Percentiles rank a stretch among this genome's conserved stretches.
Conservation (phyloP, 768 basidiomycete species). For the Tricholoma flavovirens region DNA sequence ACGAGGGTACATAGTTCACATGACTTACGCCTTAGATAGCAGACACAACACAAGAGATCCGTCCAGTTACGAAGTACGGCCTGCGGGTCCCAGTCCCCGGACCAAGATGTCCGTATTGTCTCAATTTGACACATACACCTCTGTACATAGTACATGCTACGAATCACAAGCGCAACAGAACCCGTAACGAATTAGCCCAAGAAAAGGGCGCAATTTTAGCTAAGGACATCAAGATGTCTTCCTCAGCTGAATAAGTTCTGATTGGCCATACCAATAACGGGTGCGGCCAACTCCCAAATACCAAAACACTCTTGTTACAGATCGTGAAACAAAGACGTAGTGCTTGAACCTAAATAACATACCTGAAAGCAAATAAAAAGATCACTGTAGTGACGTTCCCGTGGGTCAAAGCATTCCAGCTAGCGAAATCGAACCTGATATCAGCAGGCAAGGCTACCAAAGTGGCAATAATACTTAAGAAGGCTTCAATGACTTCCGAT, state of each 20-base stretch:
- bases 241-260: conserved; percentile 1
- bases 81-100: no score
- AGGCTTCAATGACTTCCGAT: background rate
- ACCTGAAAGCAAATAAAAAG: conserved; percentile 56
- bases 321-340: background rate
- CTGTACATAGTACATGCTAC: no score
- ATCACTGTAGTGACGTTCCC: conserved; percentile 68
- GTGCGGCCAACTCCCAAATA: conserved; percentile 16
- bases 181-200: no score
- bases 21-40: background rate
- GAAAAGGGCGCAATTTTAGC: background rate
- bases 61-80: no score
- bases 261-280: conserved; percentile 16
- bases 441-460: conserved; percentile 53
- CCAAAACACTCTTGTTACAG: conserved; percentile 14
- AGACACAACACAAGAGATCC: background rate
- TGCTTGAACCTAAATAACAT: conserved; percentile 11
- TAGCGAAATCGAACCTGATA: conserved; percentile 40
- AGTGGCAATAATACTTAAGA: conserved; percentile 53
- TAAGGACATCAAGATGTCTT: background rate
- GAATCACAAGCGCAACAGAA: no score
- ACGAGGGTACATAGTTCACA: background rate
- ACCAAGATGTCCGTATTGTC: no score
- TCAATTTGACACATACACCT: no score
- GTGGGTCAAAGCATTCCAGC: conserved; percentile 72